These are phyloP conservation scores for Pythium graminicola DNA, from an alignment of 352 stramenopile genomes.

Conservation along the genomic window DNA sequence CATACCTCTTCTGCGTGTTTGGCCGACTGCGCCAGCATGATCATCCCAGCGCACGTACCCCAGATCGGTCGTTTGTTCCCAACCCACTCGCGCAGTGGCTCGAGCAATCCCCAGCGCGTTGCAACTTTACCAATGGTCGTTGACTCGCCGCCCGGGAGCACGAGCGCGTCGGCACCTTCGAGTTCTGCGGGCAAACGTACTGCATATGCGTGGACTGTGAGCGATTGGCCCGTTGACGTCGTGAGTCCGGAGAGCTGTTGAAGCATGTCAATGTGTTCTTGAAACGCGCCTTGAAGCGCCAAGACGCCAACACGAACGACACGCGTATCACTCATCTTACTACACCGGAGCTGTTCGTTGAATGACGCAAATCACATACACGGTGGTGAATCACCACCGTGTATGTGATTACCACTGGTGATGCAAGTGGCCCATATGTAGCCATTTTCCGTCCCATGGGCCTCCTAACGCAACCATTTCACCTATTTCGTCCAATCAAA, in stretches of 20 bases:
- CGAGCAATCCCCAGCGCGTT: slow-evolving; percentile 67
- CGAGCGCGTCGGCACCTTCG: slow-evolving; percentile 81
- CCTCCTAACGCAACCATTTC: no score
- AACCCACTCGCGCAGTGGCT: slow-evolving; percentile 78
- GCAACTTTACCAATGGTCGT: slow-evolving; percentile 94
- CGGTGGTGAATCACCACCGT: no score
- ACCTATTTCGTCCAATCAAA: no score
- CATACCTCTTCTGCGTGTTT: slow-evolving; percentile 82
- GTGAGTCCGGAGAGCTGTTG: slow-evolving; percentile 31
- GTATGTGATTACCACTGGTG: no score
- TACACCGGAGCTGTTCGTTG: background rate
- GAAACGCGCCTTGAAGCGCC: slow-evolving; percentile 88
- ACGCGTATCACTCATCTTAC: slow-evolving; percentile 6
- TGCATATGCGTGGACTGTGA: slow-evolving; percentile 52
- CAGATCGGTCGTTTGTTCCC: slow-evolving; percentile 79
- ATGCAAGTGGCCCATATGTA: no score
- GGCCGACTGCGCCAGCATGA: slow-evolving; percentile 87
- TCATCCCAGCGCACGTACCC: slow-evolving; percentile 97
- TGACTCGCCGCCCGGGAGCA: slow-evolving; percentile 94
- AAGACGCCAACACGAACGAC: slow-evolving; percentile 71
- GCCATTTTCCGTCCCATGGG: no score
- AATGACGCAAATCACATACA: background rate
- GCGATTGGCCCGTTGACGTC: slow-evolving; percentile 11
- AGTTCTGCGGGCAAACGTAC: slow-evolving; percentile 81
- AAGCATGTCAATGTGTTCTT: slow-evolving; percentile 88